phyloP scores from a whole-genome alignment of 2,329 filamentous ascomycete genomes.

The Monilinia aucupariae region DNA sequence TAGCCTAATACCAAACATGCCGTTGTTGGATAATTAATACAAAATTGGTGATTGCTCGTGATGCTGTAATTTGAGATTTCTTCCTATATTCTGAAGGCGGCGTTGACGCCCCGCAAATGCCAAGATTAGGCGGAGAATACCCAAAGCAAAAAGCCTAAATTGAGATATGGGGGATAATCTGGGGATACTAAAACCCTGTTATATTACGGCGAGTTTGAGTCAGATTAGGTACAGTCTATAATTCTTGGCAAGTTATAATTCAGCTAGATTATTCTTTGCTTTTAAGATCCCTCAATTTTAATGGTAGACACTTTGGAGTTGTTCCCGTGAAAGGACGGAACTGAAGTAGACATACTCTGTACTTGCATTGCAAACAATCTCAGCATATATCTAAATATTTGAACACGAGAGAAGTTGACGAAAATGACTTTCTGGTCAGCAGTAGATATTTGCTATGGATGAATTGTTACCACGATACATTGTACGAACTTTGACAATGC shows the following conservation, averaged over 20 bases:
- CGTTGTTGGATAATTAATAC: background rate
- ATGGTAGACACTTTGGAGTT: background rate
- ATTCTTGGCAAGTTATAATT: background rate
- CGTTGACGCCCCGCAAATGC: constrained; percentile 3
- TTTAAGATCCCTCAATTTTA: background rate
- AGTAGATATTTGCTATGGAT: background rate
- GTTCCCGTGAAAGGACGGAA: background rate
- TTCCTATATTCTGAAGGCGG: background rate
- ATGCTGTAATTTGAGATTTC: background rate
- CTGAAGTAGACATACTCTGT: background rate
- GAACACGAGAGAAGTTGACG: background rate
- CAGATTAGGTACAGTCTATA: background rate
- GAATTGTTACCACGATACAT: background rate
- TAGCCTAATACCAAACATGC: background rate
- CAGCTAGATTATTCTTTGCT: background rate
- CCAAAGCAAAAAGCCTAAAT: constrained; percentile 5
- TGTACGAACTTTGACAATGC: background rate
- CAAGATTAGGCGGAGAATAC: background rate
- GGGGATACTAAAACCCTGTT: background rate
- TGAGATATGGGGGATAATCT: background rate
- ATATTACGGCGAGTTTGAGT: background rate
- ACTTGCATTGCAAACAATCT: background rate
- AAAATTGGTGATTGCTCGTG: background rate
- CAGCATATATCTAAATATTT: background rate
- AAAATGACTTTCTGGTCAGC: background rate